These are phyloP conservation scores for Rhynchosporium graminicola DNA, from an alignment of 2,329 filamentous ascomycete species.

Conservation along the genomic window DNA sequence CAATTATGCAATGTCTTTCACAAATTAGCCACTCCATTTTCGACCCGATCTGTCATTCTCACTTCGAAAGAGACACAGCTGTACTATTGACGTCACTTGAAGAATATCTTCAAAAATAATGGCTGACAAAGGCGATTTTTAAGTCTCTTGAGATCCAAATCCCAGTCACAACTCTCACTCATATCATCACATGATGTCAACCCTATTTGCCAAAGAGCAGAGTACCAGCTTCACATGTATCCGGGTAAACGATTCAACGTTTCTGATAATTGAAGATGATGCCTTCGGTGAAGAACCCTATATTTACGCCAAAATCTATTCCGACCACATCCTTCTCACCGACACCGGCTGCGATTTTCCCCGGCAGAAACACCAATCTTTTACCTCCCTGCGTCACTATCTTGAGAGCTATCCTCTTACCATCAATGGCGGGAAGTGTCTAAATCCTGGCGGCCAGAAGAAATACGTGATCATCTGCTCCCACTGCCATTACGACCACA, in stretches of 20 bases:
- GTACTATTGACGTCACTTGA: not conserved
- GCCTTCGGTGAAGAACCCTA: slow-evolving; percentile 46
- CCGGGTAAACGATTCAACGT: slow-evolving; percentile 46
- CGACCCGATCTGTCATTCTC: not conserved
- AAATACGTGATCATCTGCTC: slow-evolving; percentile 47
- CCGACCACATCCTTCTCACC: slow-evolving; percentile 43
- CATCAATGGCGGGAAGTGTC: slow-evolving; percentile 40
- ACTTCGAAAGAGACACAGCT: not conserved
- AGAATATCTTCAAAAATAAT: not conserved
- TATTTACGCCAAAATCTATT: slow-evolving; percentile 49
- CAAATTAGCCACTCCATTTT: not conserved
- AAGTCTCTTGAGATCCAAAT: not conserved
- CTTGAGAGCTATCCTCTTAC: slow-evolving; percentile 45
- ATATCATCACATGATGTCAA: not conserved
- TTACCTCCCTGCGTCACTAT: slow-evolving; percentile 44
- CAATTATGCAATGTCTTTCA: not conserved
- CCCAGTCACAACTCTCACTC: not conserved
- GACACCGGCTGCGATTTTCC: slow-evolving; percentile 50
- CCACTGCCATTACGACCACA: slow-evolving; percentile 51
- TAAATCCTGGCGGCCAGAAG: slow-evolving; percentile 43
- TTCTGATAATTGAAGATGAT: slow-evolving; percentile 48
- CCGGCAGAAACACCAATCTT: slow-evolving; percentile 31
- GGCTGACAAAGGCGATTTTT: not conserved
- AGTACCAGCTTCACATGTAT: slow-evolving; percentile 41
- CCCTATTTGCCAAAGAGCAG: not conserved